Evolutionary conservation across 2,329 filamentous ascomycete species (phyloP), one percentile per base, ranked within the genome.

Genomic region (Chaetomium sp.): DNA sequence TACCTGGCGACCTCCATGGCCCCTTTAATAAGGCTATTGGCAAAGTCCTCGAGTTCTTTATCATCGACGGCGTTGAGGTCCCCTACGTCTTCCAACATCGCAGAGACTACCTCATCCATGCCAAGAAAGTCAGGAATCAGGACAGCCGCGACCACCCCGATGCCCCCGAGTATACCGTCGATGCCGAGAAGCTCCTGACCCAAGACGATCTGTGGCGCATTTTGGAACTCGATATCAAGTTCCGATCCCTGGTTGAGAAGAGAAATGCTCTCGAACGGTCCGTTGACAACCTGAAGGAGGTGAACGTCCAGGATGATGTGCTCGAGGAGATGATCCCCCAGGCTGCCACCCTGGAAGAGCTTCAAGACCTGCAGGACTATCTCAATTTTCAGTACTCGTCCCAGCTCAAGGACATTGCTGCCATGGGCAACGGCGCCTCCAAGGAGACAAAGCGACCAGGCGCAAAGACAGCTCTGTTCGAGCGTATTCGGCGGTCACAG

Each of bases 61-160:
- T 97, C 58, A 87, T 94, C 4, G 93, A 98, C 69, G 92, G 96
- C 70, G 92, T 94, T 71, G 95, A 99, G 77, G 93, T 97, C 1
- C 94, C 95, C 0, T 99, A 97, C 76, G 95, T 99, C 71, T 97
- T 97, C 77, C 94, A 97, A 76, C 95, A 99, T 74, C 92, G 95
- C 67, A 97, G 97, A 77, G 95, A 99, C 76, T 99, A 98, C 74
- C 85, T 99, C 51, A 96, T 99, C 63, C 92, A 98, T 73, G 90
- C 91, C 27, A 89, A 89, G 69, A 93, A 91, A 74, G 83, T 85
- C 7, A 79, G 82, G 62, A 83, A 87, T 80, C 75, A 87, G 74
- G 77, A 73, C 27, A 81, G 86, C 68, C 83, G 84, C 19, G 83
- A 88, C 64, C 89, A 94, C 69, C 84, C 85, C 9, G 88, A 92